phyloP scores from a whole-genome alignment of 2,329 filamentous ascomycete species.

The Nigrospora oryzae region DNA sequence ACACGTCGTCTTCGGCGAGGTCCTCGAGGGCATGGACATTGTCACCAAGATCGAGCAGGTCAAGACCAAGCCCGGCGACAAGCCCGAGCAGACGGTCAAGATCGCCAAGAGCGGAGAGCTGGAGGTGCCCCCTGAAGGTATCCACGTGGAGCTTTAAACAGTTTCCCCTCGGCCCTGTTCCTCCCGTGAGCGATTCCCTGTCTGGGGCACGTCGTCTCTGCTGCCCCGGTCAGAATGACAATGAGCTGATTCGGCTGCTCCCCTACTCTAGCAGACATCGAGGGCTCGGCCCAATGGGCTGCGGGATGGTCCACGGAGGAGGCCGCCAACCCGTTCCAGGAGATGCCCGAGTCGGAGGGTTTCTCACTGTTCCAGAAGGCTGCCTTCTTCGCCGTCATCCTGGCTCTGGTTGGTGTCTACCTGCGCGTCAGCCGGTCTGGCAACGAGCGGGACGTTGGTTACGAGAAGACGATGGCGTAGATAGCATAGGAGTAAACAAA shows the following conservation, averaged over 20 bases:
- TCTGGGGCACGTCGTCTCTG: conserved; percentile 6
- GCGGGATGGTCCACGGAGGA: conserved; percentile 25
- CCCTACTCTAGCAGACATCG: conserved; percentile 18
- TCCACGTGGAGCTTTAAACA: conserved; percentile 77
- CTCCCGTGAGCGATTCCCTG: conserved; percentile 15
- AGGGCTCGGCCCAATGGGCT: conserved; percentile 28
- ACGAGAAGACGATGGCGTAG: conserved; percentile 36
- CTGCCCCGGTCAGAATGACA: background rate
- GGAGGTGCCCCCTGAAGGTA: conserved; percentile 82
- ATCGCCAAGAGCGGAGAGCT: conserved; percentile 80
- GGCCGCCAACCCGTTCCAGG: conserved; percentile 12
- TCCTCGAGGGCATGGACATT: conserved; percentile 77
- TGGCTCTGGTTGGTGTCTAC: conserved; percentile 35
- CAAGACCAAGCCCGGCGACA: conserved; percentile 57
- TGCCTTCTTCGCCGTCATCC: conserved; percentile 39
- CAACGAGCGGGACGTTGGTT: conserved; percentile 21
- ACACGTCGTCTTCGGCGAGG: conserved; percentile 84
- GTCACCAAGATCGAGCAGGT: conserved; percentile 71
- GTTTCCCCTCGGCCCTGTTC: conserved; percentile 16
- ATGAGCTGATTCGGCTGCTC: conserved; percentile 20
- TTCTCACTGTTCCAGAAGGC: conserved; percentile 40
- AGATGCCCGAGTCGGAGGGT: conserved; percentile 20
- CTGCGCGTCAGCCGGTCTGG: conserved; percentile 30
- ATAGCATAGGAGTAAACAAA: conserved; percentile 6
- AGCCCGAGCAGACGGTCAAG: conserved; percentile 61